phyloP scores from a whole-genome alignment of 2,329 filamentous ascomycete species.

The Metarhizium anisopliae region DNA sequence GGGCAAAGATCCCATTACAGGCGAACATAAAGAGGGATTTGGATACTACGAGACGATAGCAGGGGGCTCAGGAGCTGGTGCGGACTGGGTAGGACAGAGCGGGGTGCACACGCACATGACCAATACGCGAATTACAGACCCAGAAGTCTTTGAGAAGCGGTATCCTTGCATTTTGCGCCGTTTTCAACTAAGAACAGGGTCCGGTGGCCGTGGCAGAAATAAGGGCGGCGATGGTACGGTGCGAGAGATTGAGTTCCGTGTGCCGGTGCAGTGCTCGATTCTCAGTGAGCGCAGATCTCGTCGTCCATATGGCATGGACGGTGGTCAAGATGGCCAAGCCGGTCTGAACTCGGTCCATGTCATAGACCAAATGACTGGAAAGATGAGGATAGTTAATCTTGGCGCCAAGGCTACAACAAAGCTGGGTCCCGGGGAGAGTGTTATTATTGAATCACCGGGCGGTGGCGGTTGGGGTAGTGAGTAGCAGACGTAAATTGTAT shows the following conservation, averaged over 20 bases:
- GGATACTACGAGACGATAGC: conserved; percentile 85
- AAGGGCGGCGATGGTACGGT: conserved; percentile 67
- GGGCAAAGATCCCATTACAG: conserved; percentile 53
- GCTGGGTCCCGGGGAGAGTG: conserved; percentile 49
- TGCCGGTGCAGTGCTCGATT: conserved; percentile 70
- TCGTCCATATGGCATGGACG: conserved; percentile 65
- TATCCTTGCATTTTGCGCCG: conserved; percentile 60
- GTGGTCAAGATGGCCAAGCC: conserved; percentile 58
- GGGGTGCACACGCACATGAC: conserved; percentile 84
- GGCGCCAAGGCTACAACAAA: conserved; percentile 51
- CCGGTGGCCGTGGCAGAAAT: conserved; percentile 49
- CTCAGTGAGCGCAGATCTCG: conserved; percentile 66
- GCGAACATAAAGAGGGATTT: conserved; percentile 47
- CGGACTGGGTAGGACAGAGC: conserved; percentile 62
- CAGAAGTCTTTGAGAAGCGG: conserved; percentile 68
- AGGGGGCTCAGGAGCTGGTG: conserved; percentile 65
- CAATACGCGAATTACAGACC: conserved; percentile 75
- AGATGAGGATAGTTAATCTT: conserved; percentile 38
- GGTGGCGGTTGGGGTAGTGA: conserved; percentile 49
- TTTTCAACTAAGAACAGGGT: conserved; percentile 56
- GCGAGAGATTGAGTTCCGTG: conserved; percentile 72
- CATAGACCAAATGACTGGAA: conserved; percentile 9
- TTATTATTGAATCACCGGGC: conserved; percentile 53
- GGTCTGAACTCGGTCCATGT: conserved; percentile 47
- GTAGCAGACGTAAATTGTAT: not conserved